Evolutionary conservation across 257 asterid genomes (phyloP).

Genomic region (Asclepias syriaca): DNA sequence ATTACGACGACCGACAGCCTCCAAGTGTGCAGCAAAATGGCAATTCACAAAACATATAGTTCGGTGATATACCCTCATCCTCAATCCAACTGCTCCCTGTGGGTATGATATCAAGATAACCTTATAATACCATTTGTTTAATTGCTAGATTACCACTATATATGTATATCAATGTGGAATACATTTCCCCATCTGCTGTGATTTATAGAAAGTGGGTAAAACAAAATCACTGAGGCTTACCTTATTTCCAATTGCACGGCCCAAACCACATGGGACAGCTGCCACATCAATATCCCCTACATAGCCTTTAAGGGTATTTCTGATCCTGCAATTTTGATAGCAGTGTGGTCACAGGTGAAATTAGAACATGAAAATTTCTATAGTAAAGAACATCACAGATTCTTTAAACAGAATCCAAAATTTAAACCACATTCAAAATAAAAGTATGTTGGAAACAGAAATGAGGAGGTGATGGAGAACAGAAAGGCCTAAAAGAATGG

Average conservation of each 20-base stretch:
- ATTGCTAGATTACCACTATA: neutral
- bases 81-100: slow-evolving; percentile 99
- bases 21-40: slow-evolving; percentile 97
- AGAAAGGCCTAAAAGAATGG: too few relatives aligned
- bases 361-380: neutral
- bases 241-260: slow-evolving; percentile 97
- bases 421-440: neutral
- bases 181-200: neutral
- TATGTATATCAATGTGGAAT: neutral
- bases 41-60: slow-evolving; percentile 89
- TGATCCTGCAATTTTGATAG: slow-evolving; percentile 51
- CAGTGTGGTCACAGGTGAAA: neutral
- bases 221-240: slow-evolving; percentile 29
- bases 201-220: neutral
- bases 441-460: neutral
- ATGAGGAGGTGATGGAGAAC: neutral
- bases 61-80: slow-evolving; percentile 83
- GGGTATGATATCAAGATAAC: slow-evolving; percentile 22
- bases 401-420: neutral
- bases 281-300: slow-evolving; percentile 95
- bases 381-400: neutral
- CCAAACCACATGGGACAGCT: slow-evolving; percentile 98
- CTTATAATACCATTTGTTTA: neutral
- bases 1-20: slow-evolving; percentile 84
- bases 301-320: slow-evolving; percentile 54